These are phyloP conservation scores for Micractinium conductrix DNA, from an alignment of 139 green algal genomes.

Conservation along the genomic window DNA sequence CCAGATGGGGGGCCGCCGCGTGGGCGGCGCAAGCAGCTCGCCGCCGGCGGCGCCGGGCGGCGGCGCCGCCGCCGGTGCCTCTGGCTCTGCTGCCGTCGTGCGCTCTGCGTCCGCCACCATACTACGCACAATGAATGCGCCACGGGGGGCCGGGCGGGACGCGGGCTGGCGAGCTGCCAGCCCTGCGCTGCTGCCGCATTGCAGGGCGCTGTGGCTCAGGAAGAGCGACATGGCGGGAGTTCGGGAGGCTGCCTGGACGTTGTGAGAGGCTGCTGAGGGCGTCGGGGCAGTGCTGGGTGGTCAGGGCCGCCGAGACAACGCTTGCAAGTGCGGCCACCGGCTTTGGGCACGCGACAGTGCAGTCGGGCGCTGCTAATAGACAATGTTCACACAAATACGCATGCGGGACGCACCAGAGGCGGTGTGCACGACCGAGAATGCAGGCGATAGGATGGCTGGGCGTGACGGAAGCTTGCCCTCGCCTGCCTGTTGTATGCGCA, in stretches of 20 bases:
- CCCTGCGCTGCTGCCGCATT: not conserved
- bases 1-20: constrained; percentile 25
- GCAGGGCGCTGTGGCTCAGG: not conserved
- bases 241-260: not conserved
- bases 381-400: too few relatives aligned
- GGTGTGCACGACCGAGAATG: too few relatives aligned
- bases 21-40: constrained; percentile 14
- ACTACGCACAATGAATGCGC: not conserved
- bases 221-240: not conserved
- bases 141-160: not conserved
- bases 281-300: too few relatives aligned
- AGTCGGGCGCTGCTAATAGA: too few relatives aligned
- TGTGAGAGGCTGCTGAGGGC: too few relatives aligned
- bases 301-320: too few relatives aligned
- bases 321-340: too few relatives aligned
- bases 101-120: not conserved
- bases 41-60: not conserved
- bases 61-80: not conserved
- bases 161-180: not conserved
- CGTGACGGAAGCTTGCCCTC: too few relatives aligned
- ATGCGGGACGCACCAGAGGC: too few relatives aligned
- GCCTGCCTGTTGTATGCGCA: too few relatives aligned
- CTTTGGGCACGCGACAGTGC: too few relatives aligned
- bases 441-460: too few relatives aligned
- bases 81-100: not conserved